Evolutionary conservation across 805 yeast species (phyloP).

Genomic region (Novakomyces olei): DNA sequence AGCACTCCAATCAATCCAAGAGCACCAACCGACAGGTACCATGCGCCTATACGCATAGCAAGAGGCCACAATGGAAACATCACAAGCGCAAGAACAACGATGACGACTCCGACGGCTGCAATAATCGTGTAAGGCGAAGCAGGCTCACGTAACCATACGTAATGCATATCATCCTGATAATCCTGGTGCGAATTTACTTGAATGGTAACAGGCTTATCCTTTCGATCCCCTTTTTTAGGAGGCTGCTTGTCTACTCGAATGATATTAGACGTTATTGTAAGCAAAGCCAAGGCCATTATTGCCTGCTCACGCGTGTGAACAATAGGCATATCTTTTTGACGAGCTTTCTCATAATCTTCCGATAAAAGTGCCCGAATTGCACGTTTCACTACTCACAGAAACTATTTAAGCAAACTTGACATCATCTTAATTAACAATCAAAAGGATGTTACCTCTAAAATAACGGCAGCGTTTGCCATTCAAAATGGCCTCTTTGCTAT

Average conservation of each 20-base stretch:
- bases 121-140: conserved; percentile 41
- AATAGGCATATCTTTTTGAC: background rate
- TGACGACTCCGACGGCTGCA: conserved; percentile 43
- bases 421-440: no score
- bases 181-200: conserved; percentile 12
- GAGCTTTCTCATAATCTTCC: background rate
- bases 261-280: conserved; percentile 1
- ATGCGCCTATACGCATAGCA: conserved; percentile 71
- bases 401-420: no score
- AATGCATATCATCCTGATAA: conserved; percentile 29
- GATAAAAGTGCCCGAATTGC: background rate
- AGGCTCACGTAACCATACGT: conserved; percentile 61
- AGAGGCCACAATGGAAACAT: conserved; percentile 91
- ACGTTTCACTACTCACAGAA: no score
- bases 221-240: background rate
- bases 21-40: conserved; percentile 64
- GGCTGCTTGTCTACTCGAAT: conserved; percentile 3
- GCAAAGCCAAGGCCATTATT: background rate
- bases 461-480: conserved; percentile 18
- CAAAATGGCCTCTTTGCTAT: no score
- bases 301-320: conserved; percentile 2
- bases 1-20: conserved; percentile 54
- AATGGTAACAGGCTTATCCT: background rate
- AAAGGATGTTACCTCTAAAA: no score
- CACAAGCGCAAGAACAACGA: conserved; percentile 37